Percentiles rank a stretch among this genome's conserved stretches.
Evolutionary conservation across 495 filamentous ascomycete species (phyloP).

Genomic region (Penicillium roqueforti): DNA sequence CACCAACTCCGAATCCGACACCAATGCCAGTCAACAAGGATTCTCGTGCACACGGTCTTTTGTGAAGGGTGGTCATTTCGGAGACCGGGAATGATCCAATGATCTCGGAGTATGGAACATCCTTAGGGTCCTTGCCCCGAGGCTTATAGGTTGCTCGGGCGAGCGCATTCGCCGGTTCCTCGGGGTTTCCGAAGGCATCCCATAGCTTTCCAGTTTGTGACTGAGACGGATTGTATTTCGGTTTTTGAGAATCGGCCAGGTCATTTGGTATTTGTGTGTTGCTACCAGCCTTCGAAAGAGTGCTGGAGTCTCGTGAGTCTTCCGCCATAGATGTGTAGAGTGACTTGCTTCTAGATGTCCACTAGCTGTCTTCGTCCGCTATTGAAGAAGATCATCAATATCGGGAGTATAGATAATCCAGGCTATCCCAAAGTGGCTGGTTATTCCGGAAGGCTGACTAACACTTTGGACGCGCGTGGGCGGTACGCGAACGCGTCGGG

Average conservation of each 20-base stretch:
- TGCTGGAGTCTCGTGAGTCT: constrained; percentile 43
- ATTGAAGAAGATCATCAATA: constrained; percentile 8
- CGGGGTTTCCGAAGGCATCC: constrained; percentile 49
- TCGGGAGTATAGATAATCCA: constrained; percentile 22
- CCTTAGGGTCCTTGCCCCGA: constrained; percentile 42
- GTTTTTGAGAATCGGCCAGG: constrained; percentile 26
- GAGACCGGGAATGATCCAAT: constrained; percentile 59
- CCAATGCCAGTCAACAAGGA: constrained; percentile 78
- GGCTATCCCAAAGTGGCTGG: constrained; percentile 14
- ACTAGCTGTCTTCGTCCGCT: neutral
- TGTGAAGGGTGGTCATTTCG: constrained; percentile 71
- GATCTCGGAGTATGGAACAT: constrained; percentile 56
- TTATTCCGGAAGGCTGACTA: constrained; percentile 31
- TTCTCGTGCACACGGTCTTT: constrained; percentile 78
- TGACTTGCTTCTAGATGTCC: neutral
- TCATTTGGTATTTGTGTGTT: constrained; percentile 21
- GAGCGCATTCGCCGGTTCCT: constrained; percentile 47
- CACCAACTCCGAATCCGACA: constrained; percentile 68
- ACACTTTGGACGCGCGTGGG: constrained; percentile 26
- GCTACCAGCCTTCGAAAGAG: constrained; percentile 10
- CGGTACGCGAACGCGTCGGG: constrained; percentile 39
- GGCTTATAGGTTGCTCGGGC: constrained; percentile 42
- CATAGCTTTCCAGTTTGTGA: constrained; percentile 50
- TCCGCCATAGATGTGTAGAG: constrained; percentile 47
- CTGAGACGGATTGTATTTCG: constrained; percentile 41